phyloP scores from a whole-genome alignment of 2,329 filamentous ascomycete genomes.

The Pyrenophora teres region DNA sequence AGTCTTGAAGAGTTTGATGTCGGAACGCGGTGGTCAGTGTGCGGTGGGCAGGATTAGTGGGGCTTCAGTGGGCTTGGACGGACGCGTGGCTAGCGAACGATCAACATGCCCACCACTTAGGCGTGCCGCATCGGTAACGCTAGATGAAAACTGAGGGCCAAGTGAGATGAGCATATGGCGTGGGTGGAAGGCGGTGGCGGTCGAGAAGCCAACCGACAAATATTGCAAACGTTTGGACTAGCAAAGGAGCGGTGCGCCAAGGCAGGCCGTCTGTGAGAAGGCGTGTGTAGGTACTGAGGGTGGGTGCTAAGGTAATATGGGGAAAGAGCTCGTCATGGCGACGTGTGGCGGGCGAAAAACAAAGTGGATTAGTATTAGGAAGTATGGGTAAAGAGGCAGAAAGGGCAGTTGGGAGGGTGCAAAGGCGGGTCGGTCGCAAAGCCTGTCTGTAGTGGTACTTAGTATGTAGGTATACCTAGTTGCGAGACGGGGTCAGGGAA shows the following conservation, averaged over 20 bases:
- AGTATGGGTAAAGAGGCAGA: too few relatives aligned
- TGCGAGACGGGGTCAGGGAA: background rate
- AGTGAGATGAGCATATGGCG: too few relatives aligned
- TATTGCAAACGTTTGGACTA: too few relatives aligned
- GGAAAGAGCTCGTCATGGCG: conserved; percentile 3
- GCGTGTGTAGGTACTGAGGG: background rate
- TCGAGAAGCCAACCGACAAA: background rate
- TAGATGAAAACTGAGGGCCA: too few relatives aligned
- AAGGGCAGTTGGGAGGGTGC: too few relatives aligned
- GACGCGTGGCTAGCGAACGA: conserved; percentile 20
- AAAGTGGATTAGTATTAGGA: too few relatives aligned
- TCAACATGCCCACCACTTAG: conserved; percentile 11
- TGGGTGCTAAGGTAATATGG: conserved; percentile 9
- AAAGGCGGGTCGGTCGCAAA: too few relatives aligned
- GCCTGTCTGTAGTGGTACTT: too few relatives aligned
- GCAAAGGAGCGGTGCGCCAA: background rate
- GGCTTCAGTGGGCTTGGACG: conserved; percentile 7
- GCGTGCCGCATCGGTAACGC: conserved; percentile 7
- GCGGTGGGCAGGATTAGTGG: background rate
- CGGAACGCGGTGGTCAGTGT: conserved; percentile 8
- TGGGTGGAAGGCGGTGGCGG: background rate
- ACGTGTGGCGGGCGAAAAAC: background rate
- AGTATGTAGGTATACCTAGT: background rate
- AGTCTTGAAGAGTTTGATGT: conserved; percentile 5
- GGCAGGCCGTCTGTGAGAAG: background rate